These are phyloP conservation scores for Terfezia boudieri DNA, from an alignment of 495 filamentous ascomycete genomes.

Conservation along the genomic window DNA sequence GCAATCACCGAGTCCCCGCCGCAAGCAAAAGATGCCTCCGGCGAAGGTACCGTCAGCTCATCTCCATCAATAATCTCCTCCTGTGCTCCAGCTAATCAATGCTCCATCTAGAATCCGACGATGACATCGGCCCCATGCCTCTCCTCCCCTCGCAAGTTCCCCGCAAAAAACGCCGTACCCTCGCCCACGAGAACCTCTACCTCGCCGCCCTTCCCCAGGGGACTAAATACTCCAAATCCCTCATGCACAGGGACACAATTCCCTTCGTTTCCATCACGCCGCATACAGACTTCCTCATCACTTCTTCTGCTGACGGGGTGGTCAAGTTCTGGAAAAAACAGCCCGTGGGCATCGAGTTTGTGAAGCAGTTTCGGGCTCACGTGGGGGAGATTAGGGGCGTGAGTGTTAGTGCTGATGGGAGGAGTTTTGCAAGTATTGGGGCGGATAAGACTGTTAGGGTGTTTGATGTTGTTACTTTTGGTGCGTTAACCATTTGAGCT, in stretches of 20 bases:
- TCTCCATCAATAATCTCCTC: background rate
- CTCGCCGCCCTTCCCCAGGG: constrained; percentile 69
- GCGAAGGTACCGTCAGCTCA: background rate
- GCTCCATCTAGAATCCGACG: constrained; percentile 34
- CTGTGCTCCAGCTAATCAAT: background rate
- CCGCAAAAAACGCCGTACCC: constrained; percentile 76
- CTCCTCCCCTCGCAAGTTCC: constrained; percentile 44
- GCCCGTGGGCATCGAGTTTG: constrained; percentile 74
- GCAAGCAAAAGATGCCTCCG: background rate
- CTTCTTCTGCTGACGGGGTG: constrained; percentile 71
- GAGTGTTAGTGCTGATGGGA: constrained; percentile 66
- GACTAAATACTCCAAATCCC: constrained; percentile 71
- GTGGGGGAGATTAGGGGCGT: constrained; percentile 62
- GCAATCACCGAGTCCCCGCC: background rate
- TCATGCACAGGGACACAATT: constrained; percentile 96
- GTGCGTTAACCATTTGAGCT: constrained; percentile 19
- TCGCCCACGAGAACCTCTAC: constrained; percentile 88
- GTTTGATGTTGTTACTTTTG: constrained; percentile 88
- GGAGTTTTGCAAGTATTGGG: constrained; percentile 82
- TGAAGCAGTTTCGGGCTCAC: constrained; percentile 92
- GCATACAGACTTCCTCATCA: constrained; percentile 80
- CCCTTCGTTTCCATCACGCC: constrained; percentile 71
- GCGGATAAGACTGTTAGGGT: constrained; percentile 76
- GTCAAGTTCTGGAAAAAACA: constrained; percentile 99
- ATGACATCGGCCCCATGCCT: constrained; percentile 70